A percentile compares a stretch with the other conserved stretches of the same genome.
phyloP scores from a whole-genome alignment of 495 filamentous ascomycete genomes.

The Astrocystis sublimbata region DNA sequence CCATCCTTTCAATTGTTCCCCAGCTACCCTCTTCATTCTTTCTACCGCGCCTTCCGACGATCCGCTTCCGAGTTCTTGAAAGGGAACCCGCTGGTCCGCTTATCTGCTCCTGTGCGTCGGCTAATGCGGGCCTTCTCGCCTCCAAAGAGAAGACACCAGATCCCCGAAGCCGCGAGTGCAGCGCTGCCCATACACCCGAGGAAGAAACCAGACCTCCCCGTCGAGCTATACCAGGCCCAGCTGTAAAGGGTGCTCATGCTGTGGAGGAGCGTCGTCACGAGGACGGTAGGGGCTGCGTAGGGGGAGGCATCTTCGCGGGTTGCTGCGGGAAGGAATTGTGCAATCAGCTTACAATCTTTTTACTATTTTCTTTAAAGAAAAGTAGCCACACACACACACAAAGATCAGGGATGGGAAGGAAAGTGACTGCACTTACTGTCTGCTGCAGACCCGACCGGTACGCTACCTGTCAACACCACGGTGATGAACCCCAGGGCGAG shows the following conservation, averaged over 20 bases:
- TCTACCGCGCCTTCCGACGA: constrained; percentile 15
- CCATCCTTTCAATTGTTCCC: neutral
- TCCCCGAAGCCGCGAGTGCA: constrained; percentile 59
- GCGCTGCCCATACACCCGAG: constrained; percentile 53
- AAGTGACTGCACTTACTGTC: constrained; percentile 29
- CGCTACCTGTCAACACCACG: constrained; percentile 69
- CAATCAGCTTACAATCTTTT: too few relatives aligned
- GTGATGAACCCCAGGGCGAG: constrained; percentile 65
- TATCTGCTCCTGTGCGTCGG: constrained; percentile 73
- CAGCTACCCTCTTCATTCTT: too few relatives aligned
- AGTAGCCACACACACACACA: too few relatives aligned
- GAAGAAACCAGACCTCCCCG: constrained; percentile 54
- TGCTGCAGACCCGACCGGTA: constrained; percentile 62
- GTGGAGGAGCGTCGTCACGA: constrained; percentile 69
- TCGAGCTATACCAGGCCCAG: constrained; percentile 63
- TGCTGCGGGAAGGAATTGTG: neutral
- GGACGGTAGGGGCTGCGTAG: constrained; percentile 67
- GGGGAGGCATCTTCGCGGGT: constrained; percentile 42
- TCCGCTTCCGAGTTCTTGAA: constrained; percentile 59
- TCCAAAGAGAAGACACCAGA: constrained; percentile 77
- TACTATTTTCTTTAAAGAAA: too few relatives aligned
- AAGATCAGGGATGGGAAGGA: neutral
- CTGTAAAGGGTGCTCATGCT: constrained; percentile 61
- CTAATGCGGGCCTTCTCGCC: constrained; percentile 63
- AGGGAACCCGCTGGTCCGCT: constrained; percentile 78